Conservation (phyloP, 1,284 basidiomycete species). For the Limonomyces culmigenus region DNA sequence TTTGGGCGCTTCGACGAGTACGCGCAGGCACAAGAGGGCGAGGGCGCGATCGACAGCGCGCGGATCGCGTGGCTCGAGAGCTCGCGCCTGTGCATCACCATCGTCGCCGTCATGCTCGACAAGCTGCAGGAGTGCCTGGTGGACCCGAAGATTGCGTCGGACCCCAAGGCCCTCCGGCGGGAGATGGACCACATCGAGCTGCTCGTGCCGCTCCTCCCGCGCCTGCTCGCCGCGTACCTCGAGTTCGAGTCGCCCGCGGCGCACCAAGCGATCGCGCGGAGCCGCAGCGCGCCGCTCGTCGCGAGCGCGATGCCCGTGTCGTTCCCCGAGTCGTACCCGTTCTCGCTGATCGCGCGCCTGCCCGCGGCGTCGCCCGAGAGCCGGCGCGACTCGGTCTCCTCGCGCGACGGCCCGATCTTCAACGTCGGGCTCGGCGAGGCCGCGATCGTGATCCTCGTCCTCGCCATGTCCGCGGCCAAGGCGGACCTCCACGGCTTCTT, state of each 20-base stretch:
- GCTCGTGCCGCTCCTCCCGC: conserved; percentile 73
- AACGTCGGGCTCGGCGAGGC: conserved; percentile 77
- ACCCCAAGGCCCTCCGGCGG: conserved; percentile 46
- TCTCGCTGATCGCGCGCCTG: conserved; percentile 61
- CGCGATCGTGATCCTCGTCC: conserved; percentile 70
- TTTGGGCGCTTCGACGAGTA: conserved; percentile 87
- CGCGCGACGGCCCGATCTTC: conserved; percentile 28
- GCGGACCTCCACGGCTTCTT: conserved; percentile 72
- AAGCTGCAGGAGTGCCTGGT: conserved; percentile 73
- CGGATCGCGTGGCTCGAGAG: conserved; percentile 86
- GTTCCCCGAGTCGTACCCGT: conserved; percentile 89
- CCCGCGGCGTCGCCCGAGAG: conserved; percentile 27
- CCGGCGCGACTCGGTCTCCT: conserved; percentile 17
- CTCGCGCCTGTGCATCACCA: conserved; percentile 69
- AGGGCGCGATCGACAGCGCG: conserved; percentile 49
- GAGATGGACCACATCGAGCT: conserved; percentile 93
- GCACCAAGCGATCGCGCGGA: conserved; percentile 52
- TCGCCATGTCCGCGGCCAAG: conserved; percentile 66
- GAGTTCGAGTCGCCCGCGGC: conserved; percentile 64
- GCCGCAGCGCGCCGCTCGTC: conserved; percentile 40
- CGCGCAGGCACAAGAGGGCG: conserved; percentile 37
- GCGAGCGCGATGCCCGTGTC: conserved; percentile 60
- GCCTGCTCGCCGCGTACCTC: conserved; percentile 75
- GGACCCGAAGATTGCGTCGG: conserved; percentile 42
- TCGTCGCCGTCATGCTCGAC: conserved; percentile 83